Conservation (phyloP, 257 asterid species). For the Echites panduratus region DNA sequence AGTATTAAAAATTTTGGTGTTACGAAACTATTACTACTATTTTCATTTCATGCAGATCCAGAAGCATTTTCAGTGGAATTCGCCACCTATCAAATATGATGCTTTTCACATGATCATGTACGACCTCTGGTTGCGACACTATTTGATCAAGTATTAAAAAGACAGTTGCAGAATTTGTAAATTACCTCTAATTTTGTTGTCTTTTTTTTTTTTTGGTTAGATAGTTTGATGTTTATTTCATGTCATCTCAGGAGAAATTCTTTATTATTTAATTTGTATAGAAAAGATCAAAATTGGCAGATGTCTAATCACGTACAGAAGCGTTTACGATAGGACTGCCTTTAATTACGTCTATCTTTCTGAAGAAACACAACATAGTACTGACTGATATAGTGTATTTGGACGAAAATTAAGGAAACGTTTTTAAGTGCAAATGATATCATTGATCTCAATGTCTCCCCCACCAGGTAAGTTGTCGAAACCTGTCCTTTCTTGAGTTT, state of each 20-base stretch:
- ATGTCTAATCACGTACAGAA: too few species aligned
- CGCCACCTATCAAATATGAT: slow-evolving; percentile 66
- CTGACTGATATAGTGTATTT: too few species aligned
- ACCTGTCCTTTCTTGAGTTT: not conserved
- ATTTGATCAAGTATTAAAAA: slow-evolving; percentile 69
- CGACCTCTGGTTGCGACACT: slow-evolving; percentile 93
- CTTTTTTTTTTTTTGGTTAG: not conserved
- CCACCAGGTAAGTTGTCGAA: not conserved
- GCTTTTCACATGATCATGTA: slow-evolving; percentile 97
- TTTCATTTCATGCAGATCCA: slow-evolving; percentile 46
- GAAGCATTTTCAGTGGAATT: slow-evolving; percentile 93
- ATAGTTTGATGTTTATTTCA: not conserved
- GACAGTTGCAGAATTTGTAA: slow-evolving; percentile 26
- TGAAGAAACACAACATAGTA: too few species aligned
- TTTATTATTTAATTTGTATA: not conserved
- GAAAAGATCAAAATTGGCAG: not conserved
- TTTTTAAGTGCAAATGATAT: not conserved
- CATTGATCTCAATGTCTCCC: not conserved
- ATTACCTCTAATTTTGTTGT: slow-evolving; percentile 12
- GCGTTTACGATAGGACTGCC: too few species aligned
- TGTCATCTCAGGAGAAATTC: not conserved
- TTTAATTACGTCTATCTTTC: too few species aligned
- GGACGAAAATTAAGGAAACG: not conserved
- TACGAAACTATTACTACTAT: too few species aligned
- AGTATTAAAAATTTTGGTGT: not conserved